These are phyloP conservation scores for Diaporthe vexans DNA, from an alignment of 2,329 filamentous ascomycete genomes.

Conservation along the genomic window DNA sequence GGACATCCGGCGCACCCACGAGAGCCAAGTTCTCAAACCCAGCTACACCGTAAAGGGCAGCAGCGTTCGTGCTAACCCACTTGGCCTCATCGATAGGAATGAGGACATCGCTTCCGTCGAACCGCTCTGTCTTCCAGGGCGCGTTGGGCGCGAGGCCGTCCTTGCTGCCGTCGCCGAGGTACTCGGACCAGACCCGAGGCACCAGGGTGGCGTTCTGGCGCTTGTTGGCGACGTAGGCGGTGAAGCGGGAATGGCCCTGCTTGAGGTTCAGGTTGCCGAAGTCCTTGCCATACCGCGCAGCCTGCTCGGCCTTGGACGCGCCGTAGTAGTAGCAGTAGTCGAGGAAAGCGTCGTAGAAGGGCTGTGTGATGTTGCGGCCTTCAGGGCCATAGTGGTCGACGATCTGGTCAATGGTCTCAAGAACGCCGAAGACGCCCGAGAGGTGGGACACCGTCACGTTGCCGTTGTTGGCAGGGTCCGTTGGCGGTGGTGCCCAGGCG, in stretches of 20 bases:
- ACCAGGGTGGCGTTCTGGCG: slow-evolving; percentile 62
- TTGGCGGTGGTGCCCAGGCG: slow-evolving; percentile 64
- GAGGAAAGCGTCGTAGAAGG: slow-evolving; percentile 67
- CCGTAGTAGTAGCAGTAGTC: slow-evolving; percentile 73
- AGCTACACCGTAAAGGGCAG: slow-evolving; percentile 69
- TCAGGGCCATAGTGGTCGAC: slow-evolving; percentile 63
- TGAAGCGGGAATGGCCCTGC: slow-evolving; percentile 71
- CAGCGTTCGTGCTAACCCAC: slow-evolving; percentile 71
- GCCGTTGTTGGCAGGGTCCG: slow-evolving; percentile 66
- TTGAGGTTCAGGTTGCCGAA: slow-evolving; percentile 63
- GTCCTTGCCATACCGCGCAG: slow-evolving; percentile 63
- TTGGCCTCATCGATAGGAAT: slow-evolving; percentile 66
- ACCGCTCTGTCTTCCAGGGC: slow-evolving; percentile 54
- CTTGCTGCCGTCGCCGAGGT: slow-evolving; percentile 54
- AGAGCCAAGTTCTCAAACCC: slow-evolving; percentile 68
- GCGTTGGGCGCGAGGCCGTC: slow-evolving; percentile 58
- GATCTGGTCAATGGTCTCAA: slow-evolving; percentile 70
- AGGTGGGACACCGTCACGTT: slow-evolving; percentile 68
- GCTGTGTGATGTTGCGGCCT: slow-evolving; percentile 44
- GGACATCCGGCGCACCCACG: slow-evolving; percentile 32
- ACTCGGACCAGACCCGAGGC: slow-evolving; percentile 67
- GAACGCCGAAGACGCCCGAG: slow-evolving; percentile 69
- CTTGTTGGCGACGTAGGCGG: slow-evolving; percentile 65
- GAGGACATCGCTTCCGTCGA: slow-evolving; percentile 61
- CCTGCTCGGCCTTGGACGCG: slow-evolving; percentile 63